Conservation (phyloP, 306 rosid species). For the Fagus crenata region DNA sequence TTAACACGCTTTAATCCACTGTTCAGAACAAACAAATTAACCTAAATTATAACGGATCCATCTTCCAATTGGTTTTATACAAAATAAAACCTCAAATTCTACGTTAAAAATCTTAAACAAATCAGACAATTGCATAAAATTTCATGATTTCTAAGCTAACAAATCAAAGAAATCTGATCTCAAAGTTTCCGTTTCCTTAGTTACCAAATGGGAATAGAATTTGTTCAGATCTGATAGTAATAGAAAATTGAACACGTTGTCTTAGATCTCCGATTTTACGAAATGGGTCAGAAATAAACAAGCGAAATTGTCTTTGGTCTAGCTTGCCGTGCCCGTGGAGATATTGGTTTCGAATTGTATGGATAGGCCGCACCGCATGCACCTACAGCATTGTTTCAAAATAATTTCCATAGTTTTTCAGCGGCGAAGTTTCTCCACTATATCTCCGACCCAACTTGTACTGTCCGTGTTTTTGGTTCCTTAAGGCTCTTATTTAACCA, state of each 20-base stretch:
- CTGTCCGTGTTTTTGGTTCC: no score
- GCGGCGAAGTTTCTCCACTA: no score
- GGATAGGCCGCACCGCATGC: no score
- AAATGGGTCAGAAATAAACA: neutral
- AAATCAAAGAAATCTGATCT: neutral
- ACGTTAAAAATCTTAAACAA: neutral
- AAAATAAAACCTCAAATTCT: neutral
- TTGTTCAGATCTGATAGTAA: neutral
- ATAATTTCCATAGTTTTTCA: no score
- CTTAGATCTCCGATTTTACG: neutral
- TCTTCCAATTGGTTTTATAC: neutral
- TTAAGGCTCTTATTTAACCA: no score
- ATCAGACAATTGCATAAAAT: neutral
- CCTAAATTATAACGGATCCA: neutral
- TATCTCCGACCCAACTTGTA: no score
- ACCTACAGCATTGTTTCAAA: no score
- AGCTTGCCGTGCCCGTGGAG: no score
- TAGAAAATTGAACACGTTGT: neutral
- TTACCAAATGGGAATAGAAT: no score
- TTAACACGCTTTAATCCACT: constrained; percentile 11
- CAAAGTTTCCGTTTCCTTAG: neutral
- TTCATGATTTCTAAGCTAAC: neutral
- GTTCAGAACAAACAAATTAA: neutral
- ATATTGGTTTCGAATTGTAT: no score
- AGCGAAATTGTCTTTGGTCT: neutral